Conservation (phyloP, 495 filamentous ascomycete genomes). For the Hypomontagnella submonticulosa region DNA sequence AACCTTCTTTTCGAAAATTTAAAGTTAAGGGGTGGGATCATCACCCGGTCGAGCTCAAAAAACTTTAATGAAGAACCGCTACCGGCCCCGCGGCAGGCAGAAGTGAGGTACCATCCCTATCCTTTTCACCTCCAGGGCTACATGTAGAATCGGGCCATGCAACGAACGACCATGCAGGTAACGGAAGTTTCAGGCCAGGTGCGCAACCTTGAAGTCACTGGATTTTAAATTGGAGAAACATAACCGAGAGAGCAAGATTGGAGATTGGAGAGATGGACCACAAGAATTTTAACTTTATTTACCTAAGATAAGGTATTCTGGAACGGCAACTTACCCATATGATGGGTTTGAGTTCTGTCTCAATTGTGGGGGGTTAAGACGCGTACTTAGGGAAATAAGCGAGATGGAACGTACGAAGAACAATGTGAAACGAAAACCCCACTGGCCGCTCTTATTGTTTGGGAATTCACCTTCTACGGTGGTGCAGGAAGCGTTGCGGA, state of each 20-base stretch:
- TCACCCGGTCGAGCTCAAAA: conserved; percentile 15
- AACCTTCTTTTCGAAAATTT: conserved; percentile 30
- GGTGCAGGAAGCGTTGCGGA: not conserved
- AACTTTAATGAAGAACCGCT: conserved; percentile 1
- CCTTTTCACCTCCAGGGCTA: not conserved
- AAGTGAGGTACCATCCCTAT: not conserved
- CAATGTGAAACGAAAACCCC: conserved; percentile 35
- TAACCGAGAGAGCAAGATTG: no score
- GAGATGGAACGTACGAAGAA: conserved; percentile 28
- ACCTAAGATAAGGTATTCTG: conserved; percentile 21
- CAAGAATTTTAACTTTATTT: not conserved
- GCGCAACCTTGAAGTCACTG: no score
- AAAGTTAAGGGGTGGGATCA: conserved; percentile 32
- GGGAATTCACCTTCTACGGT: no score
- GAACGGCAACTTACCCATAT: conserved; percentile 30
- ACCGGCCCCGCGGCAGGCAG: conserved; percentile 13
- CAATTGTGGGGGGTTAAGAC: conserved; percentile 32
- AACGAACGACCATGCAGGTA: conserved; percentile 5
- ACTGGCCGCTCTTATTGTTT: not conserved
- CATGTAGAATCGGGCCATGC: conserved; percentile 1
- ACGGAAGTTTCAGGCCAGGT: conserved; percentile 10
- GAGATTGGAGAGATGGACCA: no score
- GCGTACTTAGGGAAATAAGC: not conserved
- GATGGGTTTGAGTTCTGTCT: conserved; percentile 39
- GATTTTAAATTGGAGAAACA: no score